Base-by-base conservation (phyloP, 1,284 basidiomycete species). In the Ustilago trichophora region DNA sequence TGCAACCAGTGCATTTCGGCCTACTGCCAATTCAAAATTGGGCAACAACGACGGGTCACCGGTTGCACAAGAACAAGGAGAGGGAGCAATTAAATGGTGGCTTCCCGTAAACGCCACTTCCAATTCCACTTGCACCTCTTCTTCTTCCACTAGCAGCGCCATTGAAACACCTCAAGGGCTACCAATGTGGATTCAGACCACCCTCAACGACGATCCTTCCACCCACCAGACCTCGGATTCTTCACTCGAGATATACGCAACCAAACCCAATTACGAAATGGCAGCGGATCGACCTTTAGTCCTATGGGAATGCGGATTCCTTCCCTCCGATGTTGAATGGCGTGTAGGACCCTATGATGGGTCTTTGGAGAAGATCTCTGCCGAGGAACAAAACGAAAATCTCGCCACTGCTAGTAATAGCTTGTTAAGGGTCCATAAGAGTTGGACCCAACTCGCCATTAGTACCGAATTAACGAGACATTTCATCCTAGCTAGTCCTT, bases 211-310 rank as follows among this genome's bases (percentile, higher is more conserved):
- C 12, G 11, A 27, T 11, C 43, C 45, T 2, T 13, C 26, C 6
- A 26, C 35, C 7, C 21, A 44, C 24, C 8, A 16, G 7, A 27
- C 18, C 15, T 33, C 54, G 0, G 47, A 64, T 18, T 35, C 16
- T n/a, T 22, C 18, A n/a, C 46, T 75, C 41, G 38, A 58, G 13
- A 56, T 78, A 5, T 59, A 55, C 51, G 42, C 48, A 26, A 76
- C 66, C 13, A 95, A 94, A 82, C 96, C 95, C 0, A 87, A 88
- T 53, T 98, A 97, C 80, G 88, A 90, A 73, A 97, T 98, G 90
- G 92, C 93, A 4, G 89, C 93, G 58, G 90, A 88, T 1, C 85
- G 96, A 0, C 95, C 96, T 0, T 86, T 98, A 24, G 87, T 97
- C 78, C 87, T 99, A 3, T 97, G 93, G 90, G 90, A 93, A 40